A percentile compares a stretch with the other conserved stretches of the same genome.
These are phyloP conservation scores for Paxillus involutus DNA, from an alignment of 768 basidiomycete genomes.

Conservation along the genomic window DNA sequence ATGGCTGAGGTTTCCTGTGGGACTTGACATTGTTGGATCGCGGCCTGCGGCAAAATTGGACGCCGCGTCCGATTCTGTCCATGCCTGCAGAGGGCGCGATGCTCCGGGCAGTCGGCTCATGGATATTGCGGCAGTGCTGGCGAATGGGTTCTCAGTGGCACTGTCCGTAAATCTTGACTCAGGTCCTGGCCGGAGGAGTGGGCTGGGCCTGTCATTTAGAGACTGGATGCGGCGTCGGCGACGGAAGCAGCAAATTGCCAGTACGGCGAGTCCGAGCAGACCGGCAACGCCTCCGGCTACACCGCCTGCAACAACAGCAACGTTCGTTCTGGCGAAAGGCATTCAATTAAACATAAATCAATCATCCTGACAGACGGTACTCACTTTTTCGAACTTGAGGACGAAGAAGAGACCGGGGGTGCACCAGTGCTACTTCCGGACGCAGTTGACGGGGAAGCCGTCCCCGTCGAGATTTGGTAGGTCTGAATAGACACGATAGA, in stretches of 20 bases:
- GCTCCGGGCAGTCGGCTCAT: background rate
- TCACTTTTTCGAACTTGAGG: constrained; percentile 13
- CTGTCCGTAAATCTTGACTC: constrained; percentile 2
- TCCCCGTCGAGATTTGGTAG: constrained; percentile 3
- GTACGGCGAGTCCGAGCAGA: constrained; percentile 13
- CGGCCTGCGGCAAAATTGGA: background rate
- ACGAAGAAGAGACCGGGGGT: background rate
- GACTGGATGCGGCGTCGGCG: constrained; percentile 8
- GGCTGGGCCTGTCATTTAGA: constrained; percentile 7
- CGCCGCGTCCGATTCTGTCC: constrained; percentile 4
- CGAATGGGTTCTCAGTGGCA: constrained; percentile 4
- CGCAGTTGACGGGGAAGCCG: constrained; percentile 13
- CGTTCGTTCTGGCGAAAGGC: constrained; percentile 6
- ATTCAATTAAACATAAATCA: background rate
- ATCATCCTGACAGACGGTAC: background rate
- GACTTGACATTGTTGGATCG: constrained; percentile 1
- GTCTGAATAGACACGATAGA: constrained; percentile 5
- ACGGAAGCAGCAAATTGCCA: constrained; percentile 11
- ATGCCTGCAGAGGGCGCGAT: constrained; percentile 6
- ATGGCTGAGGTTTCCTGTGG: background rate
- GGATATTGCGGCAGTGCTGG: background rate
- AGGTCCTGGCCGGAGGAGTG: constrained; percentile 4
- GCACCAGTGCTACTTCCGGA: constrained; percentile 4
- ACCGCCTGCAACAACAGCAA: constrained; percentile 16
- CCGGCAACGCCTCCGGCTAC: constrained; percentile 16